Percentiles rank a stretch among this genome's conserved stretches.
phyloP scores from a whole-genome alignment of 345 rosid genomes.

The Microcos paniculata region DNA sequence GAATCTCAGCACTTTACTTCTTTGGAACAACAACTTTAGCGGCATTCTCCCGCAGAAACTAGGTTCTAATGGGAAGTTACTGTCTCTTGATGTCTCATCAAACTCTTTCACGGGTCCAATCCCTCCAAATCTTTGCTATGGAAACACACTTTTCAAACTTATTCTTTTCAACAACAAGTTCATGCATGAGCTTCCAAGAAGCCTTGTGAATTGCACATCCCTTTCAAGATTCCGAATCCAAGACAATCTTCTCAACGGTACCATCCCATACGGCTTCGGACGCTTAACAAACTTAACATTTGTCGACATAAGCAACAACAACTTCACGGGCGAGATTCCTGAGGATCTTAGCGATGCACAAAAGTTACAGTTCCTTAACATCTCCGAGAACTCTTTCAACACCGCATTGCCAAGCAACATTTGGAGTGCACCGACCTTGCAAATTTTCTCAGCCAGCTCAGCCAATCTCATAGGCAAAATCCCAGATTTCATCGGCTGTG shows the following conservation, averaged over 20 bases:
- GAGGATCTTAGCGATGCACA: conserved; percentile 61
- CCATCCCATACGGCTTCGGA: conserved; percentile 76
- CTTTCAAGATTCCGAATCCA: conserved; percentile 67
- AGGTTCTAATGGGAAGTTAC: conserved; percentile 66
- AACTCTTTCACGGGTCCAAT: conserved; percentile 73
- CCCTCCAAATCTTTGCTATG: conserved; percentile 72
- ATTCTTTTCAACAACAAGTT: conserved; percentile 83
- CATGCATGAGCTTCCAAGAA: conserved; percentile 44
- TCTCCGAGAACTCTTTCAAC: conserved; percentile 62
- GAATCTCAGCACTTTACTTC: conserved; percentile 44
- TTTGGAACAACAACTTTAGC: conserved; percentile 75
- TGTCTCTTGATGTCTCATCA: conserved; percentile 64
- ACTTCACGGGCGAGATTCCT: conserved; percentile 65
- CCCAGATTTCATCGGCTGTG: conserved; percentile 75
- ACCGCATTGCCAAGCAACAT: conserved; percentile 47
- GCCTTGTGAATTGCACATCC: conserved; percentile 58
- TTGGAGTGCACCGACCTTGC: conserved; percentile 69
- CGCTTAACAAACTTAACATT: conserved; percentile 56
- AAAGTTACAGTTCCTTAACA: conserved; percentile 65
- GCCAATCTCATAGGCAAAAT: conserved; percentile 51
- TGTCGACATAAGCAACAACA: conserved; percentile 74
- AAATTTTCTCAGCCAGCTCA: conserved; percentile 72
- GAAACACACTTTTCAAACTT: conserved; percentile 73
- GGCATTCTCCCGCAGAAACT: conserved; percentile 74
- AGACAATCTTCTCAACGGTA: conserved; percentile 62